Evolutionary conservation across 1,284 basidiomycete genomes (phyloP).

Genomic region (Hypsizygus ulmarius): DNA sequence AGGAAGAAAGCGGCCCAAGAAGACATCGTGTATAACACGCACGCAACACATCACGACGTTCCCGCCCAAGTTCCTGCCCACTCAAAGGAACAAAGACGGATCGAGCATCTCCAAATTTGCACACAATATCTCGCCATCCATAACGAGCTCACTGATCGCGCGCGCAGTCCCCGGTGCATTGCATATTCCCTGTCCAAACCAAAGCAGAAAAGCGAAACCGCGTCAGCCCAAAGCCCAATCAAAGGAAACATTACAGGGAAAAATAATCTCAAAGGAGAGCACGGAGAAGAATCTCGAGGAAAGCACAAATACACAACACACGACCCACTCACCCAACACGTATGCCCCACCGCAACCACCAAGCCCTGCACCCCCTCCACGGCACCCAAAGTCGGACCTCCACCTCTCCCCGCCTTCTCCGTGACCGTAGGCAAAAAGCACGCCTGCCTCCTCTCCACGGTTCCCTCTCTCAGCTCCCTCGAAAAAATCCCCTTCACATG

Average conservation of each 20-base stretch:
- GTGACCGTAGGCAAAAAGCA: slow-evolving; percentile 64
- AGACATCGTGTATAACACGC: not conserved
- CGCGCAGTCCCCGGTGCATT: slow-evolving; percentile 70
- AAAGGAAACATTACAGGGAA: slow-evolving; percentile 11
- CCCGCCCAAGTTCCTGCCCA: not conserved
- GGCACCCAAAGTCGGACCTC: slow-evolving; percentile 63
- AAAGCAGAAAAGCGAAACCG: too few relatives aligned
- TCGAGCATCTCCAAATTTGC: slow-evolving; percentile 47
- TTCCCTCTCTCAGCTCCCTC: slow-evolving; percentile 47
- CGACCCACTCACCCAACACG: slow-evolving; percentile 57
- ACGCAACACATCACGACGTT: not conserved
- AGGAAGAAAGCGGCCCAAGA: not conserved
- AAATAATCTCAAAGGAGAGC: not conserved
- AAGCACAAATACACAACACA: too few relatives aligned
- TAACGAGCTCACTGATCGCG: slow-evolving; percentile 54
- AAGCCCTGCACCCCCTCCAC: slow-evolving; percentile 51
- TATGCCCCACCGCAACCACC: slow-evolving; percentile 65
- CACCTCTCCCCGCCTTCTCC: slow-evolving; percentile 31
- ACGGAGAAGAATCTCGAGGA: too few relatives aligned
- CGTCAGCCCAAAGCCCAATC: not conserved
- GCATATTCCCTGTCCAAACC: slow-evolving; percentile 58
- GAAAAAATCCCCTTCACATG: slow-evolving; percentile 63
- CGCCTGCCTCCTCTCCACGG: slow-evolving; percentile 56
- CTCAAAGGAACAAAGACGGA: slow-evolving; percentile 40
- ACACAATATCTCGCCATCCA: slow-evolving; percentile 53